Percentiles rank a stretch among this genome's conserved stretches.
Conservation (phyloP, 73 alveolate species). For the Uronychia binucleata region DNA sequence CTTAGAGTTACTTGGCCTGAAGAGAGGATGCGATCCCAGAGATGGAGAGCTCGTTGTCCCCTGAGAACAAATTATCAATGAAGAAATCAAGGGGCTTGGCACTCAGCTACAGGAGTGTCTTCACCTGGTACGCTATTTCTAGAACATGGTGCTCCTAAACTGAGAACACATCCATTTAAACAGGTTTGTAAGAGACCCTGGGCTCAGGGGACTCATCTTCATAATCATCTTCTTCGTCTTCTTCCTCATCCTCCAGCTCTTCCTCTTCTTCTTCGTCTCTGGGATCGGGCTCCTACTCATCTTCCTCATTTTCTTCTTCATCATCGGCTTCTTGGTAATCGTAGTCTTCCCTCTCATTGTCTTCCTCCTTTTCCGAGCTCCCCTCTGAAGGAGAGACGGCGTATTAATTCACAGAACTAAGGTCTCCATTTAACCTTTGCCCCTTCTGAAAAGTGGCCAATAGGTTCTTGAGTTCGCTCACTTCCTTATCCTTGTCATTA, state of each 20-base stretch:
- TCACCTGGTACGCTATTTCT: not conserved
- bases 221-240: not conserved
- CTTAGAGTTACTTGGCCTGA: not conserved
- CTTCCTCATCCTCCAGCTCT: not conserved
- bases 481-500: not conserved
- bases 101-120: not conserved
- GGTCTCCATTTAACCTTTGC: not conserved
- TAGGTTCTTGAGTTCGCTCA: not conserved
- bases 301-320: not conserved
- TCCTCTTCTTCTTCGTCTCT: slow-evolving; percentile 2
- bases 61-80: not conserved
- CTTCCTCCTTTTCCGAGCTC: not conserved
- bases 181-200: not conserved
- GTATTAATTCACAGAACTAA: not conserved
- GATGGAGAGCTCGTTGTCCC: not conserved
- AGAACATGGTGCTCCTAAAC: not conserved
- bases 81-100: not conserved
- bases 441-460: not conserved
- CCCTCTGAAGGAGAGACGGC: not conserved
- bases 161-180: not conserved
- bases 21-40: not conserved
- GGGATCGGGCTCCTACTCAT: not conserved
- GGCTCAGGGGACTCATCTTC: not conserved
- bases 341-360: not conserved
- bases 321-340: not conserved